These are phyloP conservation scores for Cinnamomum chago DNA, from an alignment of 164 flowering plant genomes.

Conservation along the genomic window DNA sequence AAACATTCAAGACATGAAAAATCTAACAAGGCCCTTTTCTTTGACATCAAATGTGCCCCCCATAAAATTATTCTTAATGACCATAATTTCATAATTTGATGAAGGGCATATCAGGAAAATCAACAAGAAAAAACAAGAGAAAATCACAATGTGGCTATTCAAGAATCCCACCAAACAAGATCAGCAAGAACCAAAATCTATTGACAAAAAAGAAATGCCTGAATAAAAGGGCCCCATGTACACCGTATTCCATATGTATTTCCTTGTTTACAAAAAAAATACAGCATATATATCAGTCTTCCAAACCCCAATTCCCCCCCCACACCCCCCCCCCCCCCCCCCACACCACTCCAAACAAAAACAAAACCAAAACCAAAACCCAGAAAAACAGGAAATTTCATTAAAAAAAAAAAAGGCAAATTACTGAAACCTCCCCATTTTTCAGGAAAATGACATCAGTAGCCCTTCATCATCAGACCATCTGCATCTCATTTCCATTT, in stretches of 20 bases:
- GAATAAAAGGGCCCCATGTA: constrained; percentile 2
- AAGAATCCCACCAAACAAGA: neutral
- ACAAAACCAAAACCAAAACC: neutral
- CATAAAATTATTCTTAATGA: neutral
- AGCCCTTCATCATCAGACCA: neutral
- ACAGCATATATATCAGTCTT: neutral
- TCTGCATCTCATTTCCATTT: neutral
- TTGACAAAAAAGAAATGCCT: neutral
- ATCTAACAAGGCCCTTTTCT: neutral
- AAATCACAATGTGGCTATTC: neutral
- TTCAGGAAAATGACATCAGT: neutral
- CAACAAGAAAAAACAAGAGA: neutral
- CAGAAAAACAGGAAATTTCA: neutral
- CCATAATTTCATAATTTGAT: neutral
- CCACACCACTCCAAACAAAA: neutral
- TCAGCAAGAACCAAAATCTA: neutral
- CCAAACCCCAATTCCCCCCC: neutral
- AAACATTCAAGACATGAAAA: neutral
- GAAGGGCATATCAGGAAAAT: neutral
- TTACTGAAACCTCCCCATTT: constrained; percentile 8
- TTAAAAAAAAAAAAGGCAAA: neutral
- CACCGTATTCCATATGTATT: neutral
- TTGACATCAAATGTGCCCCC: neutral
- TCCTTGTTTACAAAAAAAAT: neutral
- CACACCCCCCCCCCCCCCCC: neutral